Evolutionary conservation across 164 flowering plant genomes (phyloP), one percentile per base, ranked within the genome.

Genomic region (Tetrastigma voinierianum): DNA sequence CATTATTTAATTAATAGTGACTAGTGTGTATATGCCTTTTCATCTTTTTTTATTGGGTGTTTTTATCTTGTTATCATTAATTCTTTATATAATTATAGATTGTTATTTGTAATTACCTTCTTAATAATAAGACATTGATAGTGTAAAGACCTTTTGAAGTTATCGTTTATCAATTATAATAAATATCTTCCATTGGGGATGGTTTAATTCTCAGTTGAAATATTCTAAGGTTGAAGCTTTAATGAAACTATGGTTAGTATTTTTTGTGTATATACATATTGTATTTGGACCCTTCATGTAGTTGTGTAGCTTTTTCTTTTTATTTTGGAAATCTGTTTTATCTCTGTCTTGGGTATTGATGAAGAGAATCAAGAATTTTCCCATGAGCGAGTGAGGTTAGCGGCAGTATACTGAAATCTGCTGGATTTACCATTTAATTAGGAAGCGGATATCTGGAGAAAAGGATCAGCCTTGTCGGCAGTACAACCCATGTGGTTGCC

Each of bases 381-480:
- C 97, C 24, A 86, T 98, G 66, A 86, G 84, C n/a, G 76, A 98
- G 99, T 68, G 86, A 78, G 77, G 97, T 93, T 66, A 98, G 99
- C 51, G 91, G 99, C 1, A 96, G 76, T 93, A 96, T 70, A 84
- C 90, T 23, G 96, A 96, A 96, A 63, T 88, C 96, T 80, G 90
- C 98, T 80, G 96, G 89, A n/a, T n/a, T 53, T 90, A 87, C 68
- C 96, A 88, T 71, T 88, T 98, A 21, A 86, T 91, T 69, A 87
- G 96, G 80, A 96, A 96, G 67, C 76, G 99, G 25, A 93, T 91
- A 61, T 84, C 90, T 54, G 99, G 93, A 70, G 84, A 83, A 76
- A 93, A 93, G 78, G 97, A 93, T 74, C 95, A 85, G 80, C 98
- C 97, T 40, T 96, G 98, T 72, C 82, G 93, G 58, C 99, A 96